phyloP scores from a whole-genome alignment of 768 basidiomycete genomes.

The Russula vinacea region DNA sequence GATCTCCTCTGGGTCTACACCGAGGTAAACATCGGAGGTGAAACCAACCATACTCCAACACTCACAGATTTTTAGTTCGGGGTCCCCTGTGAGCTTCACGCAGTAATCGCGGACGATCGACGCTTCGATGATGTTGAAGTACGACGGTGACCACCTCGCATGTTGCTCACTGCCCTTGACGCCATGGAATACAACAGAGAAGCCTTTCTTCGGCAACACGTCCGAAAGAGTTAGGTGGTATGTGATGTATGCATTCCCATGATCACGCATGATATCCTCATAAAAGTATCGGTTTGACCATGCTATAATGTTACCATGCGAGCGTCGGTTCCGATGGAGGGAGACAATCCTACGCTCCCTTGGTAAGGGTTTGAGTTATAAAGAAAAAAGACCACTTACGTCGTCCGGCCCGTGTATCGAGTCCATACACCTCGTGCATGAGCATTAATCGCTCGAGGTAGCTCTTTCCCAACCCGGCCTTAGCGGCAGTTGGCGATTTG shows the following conservation, averaged over 20 bases:
- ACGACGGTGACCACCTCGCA: conserved; percentile 40
- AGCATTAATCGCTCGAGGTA: conserved; percentile 41
- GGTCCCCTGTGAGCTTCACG: conserved; percentile 32
- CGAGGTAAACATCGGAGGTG: neutral
- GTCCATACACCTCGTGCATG: conserved; percentile 34
- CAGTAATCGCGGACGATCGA: conserved; percentile 39
- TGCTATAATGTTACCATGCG: conserved; percentile 43
- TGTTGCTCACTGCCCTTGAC: conserved; percentile 38
- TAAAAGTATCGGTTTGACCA: conserved; percentile 54
- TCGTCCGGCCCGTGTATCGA: conserved; percentile 31
- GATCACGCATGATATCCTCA: conserved; percentile 36
- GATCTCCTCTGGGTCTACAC: conserved; percentile 36
- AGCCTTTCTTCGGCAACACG: conserved; percentile 34
- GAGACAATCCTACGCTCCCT: conserved; percentile 28
- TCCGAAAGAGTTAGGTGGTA: conserved; percentile 32
- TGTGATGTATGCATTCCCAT: conserved; percentile 34
- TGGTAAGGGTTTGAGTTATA: neutral
- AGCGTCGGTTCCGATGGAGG: conserved; percentile 27
- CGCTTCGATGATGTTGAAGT: conserved; percentile 42
- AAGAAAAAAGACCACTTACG: conserved; percentile 34
- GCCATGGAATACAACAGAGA: conserved; percentile 39
- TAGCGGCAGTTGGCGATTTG: conserved; percentile 34
- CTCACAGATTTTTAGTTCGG: conserved; percentile 36
- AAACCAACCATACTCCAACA: neutral
- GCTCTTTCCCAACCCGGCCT: conserved; percentile 36